phyloP scores from a whole-genome alignment of 1,284 basidiomycete species.

The Cutaneotrichosporon sp. region DNA sequence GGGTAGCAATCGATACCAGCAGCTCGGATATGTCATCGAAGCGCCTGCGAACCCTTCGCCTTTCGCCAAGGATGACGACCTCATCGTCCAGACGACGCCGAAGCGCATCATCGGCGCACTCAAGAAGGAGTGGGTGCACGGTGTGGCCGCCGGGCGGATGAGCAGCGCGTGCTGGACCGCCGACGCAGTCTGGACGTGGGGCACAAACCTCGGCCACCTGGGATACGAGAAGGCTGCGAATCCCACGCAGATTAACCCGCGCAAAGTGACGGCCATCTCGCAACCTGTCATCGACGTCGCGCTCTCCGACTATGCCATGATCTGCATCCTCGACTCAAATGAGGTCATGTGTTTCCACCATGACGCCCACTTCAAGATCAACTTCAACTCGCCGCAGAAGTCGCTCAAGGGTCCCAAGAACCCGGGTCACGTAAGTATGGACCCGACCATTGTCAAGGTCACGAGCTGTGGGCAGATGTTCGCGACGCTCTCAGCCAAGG shows the following conservation, averaged over 20 bases:
- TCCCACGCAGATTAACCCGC: slow-evolving; percentile 74
- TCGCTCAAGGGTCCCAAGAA: slow-evolving; percentile 25
- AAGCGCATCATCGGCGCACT: slow-evolving; percentile 73
- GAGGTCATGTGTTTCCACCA: slow-evolving; percentile 84
- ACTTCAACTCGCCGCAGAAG: slow-evolving; percentile 29
- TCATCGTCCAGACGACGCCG: slow-evolving; percentile 68
- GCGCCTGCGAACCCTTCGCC: slow-evolving; percentile 39
- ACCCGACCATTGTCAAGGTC: slow-evolving; percentile 75
- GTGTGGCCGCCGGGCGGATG: slow-evolving; percentile 82
- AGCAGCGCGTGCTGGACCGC: slow-evolving; percentile 88
- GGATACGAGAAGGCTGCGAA: slow-evolving; percentile 72
- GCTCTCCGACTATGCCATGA: slow-evolving; percentile 77
- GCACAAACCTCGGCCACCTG: slow-evolving; percentile 89
- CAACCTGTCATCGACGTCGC: slow-evolving; percentile 68
- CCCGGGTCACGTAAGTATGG: slow-evolving; percentile 61
- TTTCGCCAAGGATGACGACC: slow-evolving; percentile 54
- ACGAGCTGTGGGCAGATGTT: slow-evolving; percentile 77
- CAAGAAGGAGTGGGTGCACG: slow-evolving; percentile 75
- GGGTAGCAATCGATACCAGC: slow-evolving; percentile 83
- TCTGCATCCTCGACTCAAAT: slow-evolving; percentile 67
- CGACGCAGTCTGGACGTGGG: slow-evolving; percentile 89
- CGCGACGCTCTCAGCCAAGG: slow-evolving; percentile 79
- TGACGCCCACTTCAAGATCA: slow-evolving; percentile 71
- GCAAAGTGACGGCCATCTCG: slow-evolving; percentile 76
- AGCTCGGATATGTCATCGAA: slow-evolving; percentile 87